Evolutionary conservation across 768 basidiomycete species (phyloP).

Genomic region (Phaeotremella fagi): DNA sequence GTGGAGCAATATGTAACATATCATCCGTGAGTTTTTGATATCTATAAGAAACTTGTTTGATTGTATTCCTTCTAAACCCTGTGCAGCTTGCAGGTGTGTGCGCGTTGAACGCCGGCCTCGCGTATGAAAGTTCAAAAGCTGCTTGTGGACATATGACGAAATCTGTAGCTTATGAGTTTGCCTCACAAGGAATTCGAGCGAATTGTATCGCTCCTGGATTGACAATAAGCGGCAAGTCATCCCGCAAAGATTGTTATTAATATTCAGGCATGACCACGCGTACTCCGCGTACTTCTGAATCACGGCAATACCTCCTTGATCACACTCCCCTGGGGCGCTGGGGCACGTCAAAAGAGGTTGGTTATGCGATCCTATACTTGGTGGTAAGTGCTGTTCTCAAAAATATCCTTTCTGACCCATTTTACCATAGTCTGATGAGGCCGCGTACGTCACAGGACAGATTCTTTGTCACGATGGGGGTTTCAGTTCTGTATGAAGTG

Average conservation of each 20-base stretch:
- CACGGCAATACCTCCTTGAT: not conserved
- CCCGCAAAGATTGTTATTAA: not conserved
- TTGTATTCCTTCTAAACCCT: not conserved
- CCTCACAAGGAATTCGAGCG: slow-evolving; percentile 13
- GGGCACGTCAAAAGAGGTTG: not conserved
- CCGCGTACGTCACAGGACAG: slow-evolving; percentile 1
- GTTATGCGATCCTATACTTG: slow-evolving; percentile 1
- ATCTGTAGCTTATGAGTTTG: slow-evolving; percentile 12
- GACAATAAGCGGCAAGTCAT: not conserved
- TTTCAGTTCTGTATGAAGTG: not conserved
- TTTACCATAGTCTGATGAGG: not conserved
- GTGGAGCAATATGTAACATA: slow-evolving; percentile 3
- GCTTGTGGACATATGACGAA: slow-evolving; percentile 13
- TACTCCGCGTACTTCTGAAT: not conserved
- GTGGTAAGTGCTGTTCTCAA: not conserved
- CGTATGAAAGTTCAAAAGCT: slow-evolving; percentile 22
- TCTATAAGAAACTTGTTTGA: not conserved
- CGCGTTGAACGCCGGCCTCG: not conserved
- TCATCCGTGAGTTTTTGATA: slow-evolving; percentile 1
- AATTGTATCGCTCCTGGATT: slow-evolving; percentile 17
- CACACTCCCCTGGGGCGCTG: not conserved
- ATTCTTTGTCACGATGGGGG: slow-evolving; percentile 2
- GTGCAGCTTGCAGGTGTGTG: not conserved
- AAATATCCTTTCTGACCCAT: not conserved
- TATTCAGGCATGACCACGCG: not conserved